A percentile compares a stretch with the other conserved stretches of the same genome.
Conservation (phyloP, 1,284 basidiomycete genomes). For the Laetiporus sulphureus region DNA sequence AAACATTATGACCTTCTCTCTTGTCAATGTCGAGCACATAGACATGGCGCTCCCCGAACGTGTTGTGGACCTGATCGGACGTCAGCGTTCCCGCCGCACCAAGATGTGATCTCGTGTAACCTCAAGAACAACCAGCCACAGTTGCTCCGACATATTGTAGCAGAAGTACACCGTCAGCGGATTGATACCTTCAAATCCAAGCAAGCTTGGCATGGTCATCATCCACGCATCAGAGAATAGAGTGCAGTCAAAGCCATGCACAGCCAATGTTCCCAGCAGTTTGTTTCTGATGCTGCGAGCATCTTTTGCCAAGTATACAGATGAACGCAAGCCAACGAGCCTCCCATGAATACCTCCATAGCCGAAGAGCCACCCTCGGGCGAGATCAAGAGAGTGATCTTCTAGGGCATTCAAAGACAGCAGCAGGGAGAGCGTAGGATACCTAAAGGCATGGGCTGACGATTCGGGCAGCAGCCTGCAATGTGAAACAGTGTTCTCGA, state of each 20-base stretch:
- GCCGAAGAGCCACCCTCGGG: slow-evolving; percentile 43
- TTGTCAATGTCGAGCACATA: slow-evolving; percentile 44
- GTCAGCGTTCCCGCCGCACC: not conserved
- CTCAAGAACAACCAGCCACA: slow-evolving; percentile 56
- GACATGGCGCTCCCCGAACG: slow-evolving; percentile 69
- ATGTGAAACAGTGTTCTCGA: slow-evolving; percentile 51
- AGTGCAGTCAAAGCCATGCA: slow-evolving; percentile 23
- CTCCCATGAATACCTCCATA: slow-evolving; percentile 39
- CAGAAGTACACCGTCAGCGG: slow-evolving; percentile 72
- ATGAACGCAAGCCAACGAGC: slow-evolving; percentile 40
- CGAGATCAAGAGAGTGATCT: slow-evolving; percentile 39
- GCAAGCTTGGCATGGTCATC: slow-evolving; percentile 68
- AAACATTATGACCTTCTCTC: slow-evolving; percentile 33
- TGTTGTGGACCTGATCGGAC: slow-evolving; percentile 61
- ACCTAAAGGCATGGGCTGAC: slow-evolving; percentile 54
- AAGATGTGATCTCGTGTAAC: slow-evolving; percentile 22
- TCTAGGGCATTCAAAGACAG: slow-evolving; percentile 58
- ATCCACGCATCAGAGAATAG: slow-evolving; percentile 54
- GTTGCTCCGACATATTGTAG: slow-evolving; percentile 33
- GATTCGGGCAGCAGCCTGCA: slow-evolving; percentile 46
- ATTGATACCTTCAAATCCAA: slow-evolving; percentile 71
- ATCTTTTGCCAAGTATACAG: slow-evolving; percentile 39
- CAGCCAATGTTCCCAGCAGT: slow-evolving; percentile 30
- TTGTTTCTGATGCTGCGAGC: slow-evolving; percentile 31
- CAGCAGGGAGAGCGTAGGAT: slow-evolving; percentile 57